Conservation (phyloP, 108 stramenopile species). For the Nitzschia putrida region DNA sequence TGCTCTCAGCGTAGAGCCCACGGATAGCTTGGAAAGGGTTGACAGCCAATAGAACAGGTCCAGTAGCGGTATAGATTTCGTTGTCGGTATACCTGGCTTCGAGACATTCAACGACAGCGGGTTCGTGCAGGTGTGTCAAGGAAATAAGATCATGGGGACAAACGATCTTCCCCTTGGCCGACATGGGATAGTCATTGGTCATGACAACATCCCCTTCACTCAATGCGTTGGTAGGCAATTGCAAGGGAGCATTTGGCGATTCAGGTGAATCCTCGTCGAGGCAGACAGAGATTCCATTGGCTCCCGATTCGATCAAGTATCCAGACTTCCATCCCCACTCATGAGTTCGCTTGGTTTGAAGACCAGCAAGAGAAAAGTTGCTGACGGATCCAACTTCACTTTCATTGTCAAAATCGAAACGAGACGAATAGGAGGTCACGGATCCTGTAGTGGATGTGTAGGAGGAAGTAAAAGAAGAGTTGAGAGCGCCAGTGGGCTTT, state of each 20-base stretch:
- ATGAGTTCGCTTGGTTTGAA: conserved; percentile 16
- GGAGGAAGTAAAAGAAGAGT: conserved; percentile 19
- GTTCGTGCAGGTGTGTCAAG: conserved; percentile 80
- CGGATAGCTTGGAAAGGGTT: conserved; percentile 89
- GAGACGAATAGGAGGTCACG: conserved; percentile 29
- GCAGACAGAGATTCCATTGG: conserved; percentile 27
- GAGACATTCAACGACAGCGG: conserved; percentile 86
- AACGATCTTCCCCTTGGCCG: conserved; percentile 21
- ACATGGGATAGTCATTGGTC: conserved; percentile 41
- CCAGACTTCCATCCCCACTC: conserved; percentile 50
- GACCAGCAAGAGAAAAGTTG: neutral
- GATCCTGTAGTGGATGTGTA: conserved; percentile 11
- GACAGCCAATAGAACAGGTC: conserved; percentile 90
- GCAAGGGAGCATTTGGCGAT: conserved; percentile 5
- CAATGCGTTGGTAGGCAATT: conserved; percentile 32
- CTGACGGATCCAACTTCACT: conserved; percentile 38
- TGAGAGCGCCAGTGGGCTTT: conserved; percentile 17
- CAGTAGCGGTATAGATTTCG: conserved; percentile 90
- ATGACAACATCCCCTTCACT: conserved; percentile 45
- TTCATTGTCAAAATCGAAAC: conserved; percentile 28
- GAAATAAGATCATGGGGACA: conserved; percentile 73
- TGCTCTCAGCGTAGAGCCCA: conserved; percentile 59
- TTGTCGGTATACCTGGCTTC: conserved; percentile 72
- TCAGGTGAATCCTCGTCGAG: conserved; percentile 23
- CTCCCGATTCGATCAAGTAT: conserved; percentile 25